Base-by-base conservation (phyloP, 345 rosid genomes). In the Acer negundo region DNA sequence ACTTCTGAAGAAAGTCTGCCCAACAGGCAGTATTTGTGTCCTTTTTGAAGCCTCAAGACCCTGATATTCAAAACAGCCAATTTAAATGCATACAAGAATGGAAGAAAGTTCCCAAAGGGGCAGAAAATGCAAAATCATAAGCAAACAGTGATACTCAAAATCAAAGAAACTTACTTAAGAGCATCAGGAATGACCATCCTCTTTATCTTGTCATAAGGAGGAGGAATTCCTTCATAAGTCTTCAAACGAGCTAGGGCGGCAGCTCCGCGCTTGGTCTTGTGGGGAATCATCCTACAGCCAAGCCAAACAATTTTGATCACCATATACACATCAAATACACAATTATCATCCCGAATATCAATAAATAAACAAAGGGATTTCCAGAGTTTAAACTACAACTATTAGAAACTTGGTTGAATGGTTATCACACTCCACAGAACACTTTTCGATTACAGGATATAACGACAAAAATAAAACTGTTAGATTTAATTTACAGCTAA, bases 141-240 rank as follows among this genome's bases (percentile, higher is more conserved):
- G 10, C 69, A 7, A 73, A 49, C 35, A 20, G 1, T 4, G 31
- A 58, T 1, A 23, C 26, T 4, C 38, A 61, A 23, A 23, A 6
- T 59, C 0, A 5, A 26, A 15, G 0, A n/a, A 75, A 70, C 79
- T 78, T 73, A 92, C 96, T 91, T 92, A 75, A 94, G 94, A 63
- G 98, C 97, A 89, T 94, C 98, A 3, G 98, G 97, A 31, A 94
- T 84, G 65, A 91, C 96, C 98, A 94, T 94, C 77, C 93, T 91
- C 86, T 94, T 94, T 42, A 78, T 82, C 84, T 90, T 94, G 78
- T 94, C 96, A 77, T 86, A 94, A 15, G 98, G 97, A 4, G 94
- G 84, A 0, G 97, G 97, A 26, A 94, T 70, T 61, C 93, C 98
- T 64, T 92, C 98, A 76, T 86, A 94, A 22, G 79, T 89, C 89